Evolutionary conservation across 768 basidiomycete species (phyloP), one percentile per base, ranked within the genome.

Genomic region (Albatrellus ellisii): DNA sequence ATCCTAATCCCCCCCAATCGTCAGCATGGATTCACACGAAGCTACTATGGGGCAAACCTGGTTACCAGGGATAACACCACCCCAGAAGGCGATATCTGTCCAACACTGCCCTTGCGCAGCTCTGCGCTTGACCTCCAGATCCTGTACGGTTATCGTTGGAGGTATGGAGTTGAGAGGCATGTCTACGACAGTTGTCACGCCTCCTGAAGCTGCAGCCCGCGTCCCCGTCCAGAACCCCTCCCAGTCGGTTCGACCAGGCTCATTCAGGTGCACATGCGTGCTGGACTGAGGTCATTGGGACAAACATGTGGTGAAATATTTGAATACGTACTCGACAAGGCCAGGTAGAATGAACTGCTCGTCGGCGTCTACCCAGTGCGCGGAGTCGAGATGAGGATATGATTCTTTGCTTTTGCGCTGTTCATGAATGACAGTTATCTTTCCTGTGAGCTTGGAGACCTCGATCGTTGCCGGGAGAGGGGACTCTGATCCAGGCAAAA

Each of bases 141-240:
- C 77, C 4, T 62, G 63, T 6, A 89, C 71, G 0, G 88, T 91
- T 1, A 89, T 92, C 0, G 95, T 97, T 0, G 95, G 90, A 1
- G 94, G 94, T 41, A 98, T 86, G 2, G 91, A 94, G 60, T 99
- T 97, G 42, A 99, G 67, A 2, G 94, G 95, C 94, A 98, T 99
- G 62, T 98, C 95, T 25, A 97, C 80, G 17, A 98, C 66, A 5
- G 89, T 88, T 6, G 92, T 97, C n/a, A 97, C 77, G 6, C 94
- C 95, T 17, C 94, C 94, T 1, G 89, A 83, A 2, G 79, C 76
- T 1, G 94, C 94, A 15, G 94, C 94, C 42, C 68, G 64, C 1
- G 91, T 92, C n/a, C 89, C 91, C 0, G 88, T 86, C 63, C 70
- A 74, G 57, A 95, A 94, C 0, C 91, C 91, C 56, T 95, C 91